Conservation (phyloP, 2,329 filamentous ascomycete genomes). For the Aspergillus jensenii region DNA sequence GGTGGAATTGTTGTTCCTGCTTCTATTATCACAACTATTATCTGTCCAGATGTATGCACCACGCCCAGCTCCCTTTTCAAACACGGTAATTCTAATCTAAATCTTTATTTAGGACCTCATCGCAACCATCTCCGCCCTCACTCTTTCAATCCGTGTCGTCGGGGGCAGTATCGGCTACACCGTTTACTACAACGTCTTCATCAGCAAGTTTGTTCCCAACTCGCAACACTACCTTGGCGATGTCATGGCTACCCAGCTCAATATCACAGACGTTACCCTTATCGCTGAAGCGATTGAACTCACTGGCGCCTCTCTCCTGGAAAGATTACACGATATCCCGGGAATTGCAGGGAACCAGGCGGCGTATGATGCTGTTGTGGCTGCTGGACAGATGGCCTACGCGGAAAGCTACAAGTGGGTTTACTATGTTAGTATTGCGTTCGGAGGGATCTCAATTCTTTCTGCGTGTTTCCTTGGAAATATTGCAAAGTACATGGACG, state of each 20-base stretch:
- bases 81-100: not conserved
- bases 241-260: conserved; percentile 49
- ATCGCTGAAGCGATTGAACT: conserved; percentile 54
- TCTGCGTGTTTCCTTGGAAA: conserved; percentile 60
- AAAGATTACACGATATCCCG: conserved; percentile 49
- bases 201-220: conserved; percentile 47
- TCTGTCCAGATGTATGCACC: conserved; percentile 59
- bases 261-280: conserved; percentile 49
- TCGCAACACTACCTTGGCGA: conserved; percentile 52
- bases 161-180: conserved; percentile 66
- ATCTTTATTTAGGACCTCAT: conserved; percentile 55
- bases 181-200: conserved; percentile 55
- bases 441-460: conserved; percentile 58
- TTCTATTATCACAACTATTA: conserved; percentile 67
- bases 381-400: conserved; percentile 57
- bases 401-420: conserved; percentile 61
- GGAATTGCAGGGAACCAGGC: conserved; percentile 54
- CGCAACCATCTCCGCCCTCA: conserved; percentile 67
- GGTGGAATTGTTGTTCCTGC: conserved; percentile 68
- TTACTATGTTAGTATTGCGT: conserved; percentile 63
- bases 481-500: conserved; percentile 59
- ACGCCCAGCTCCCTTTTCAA: not conserved
- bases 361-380: conserved; percentile 54
- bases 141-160: conserved; percentile 67
- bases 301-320: conserved; percentile 54